These are phyloP conservation scores for Citeromyces hawaiiensis DNA, from an alignment of 1,139 yeast species.

Conservation along the genomic window DNA sequence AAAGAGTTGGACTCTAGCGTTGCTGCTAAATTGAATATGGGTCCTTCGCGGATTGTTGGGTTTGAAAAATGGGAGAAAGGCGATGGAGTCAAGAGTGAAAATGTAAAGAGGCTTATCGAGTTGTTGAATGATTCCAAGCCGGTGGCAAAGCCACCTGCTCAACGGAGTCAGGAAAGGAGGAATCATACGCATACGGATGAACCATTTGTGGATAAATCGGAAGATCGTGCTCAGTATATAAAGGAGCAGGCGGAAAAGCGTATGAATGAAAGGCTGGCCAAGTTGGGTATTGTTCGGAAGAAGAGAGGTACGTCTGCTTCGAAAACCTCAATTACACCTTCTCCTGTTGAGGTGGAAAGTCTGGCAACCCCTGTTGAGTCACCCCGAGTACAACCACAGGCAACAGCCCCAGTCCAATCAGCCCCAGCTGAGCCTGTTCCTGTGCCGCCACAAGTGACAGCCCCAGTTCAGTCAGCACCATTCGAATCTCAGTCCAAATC, in stretches of 20 bases:
- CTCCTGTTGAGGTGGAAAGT: too few relatives aligned
- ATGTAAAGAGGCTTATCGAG: slow-evolving; percentile 52
- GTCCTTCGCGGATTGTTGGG: slow-evolving; percentile 36
- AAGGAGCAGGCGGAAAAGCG: slow-evolving; percentile 86
- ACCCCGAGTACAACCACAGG: too few relatives aligned
- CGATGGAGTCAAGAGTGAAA: slow-evolving; percentile 51
- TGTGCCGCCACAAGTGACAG: too few relatives aligned
- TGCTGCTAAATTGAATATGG: slow-evolving; percentile 26
- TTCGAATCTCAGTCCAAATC: too few relatives aligned
- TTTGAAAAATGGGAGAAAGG: slow-evolving; percentile 79
- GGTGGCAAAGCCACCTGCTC: slow-evolving; percentile 4
- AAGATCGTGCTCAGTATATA: slow-evolving; percentile 70
- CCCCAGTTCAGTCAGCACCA: too few relatives aligned
- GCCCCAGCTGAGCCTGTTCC: too few relatives aligned
- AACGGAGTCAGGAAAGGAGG: slow-evolving; percentile 3
- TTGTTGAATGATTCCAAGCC: slow-evolving; percentile 27
- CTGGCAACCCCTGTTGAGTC: too few relatives aligned
- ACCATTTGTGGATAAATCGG: slow-evolving; percentile 12
- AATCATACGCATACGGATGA: not conserved
- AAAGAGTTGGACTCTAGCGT: slow-evolving; percentile 59
- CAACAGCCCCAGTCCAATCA: too few relatives aligned
- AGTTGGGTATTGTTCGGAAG: slow-evolving; percentile 54
- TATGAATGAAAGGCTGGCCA: slow-evolving; percentile 83
- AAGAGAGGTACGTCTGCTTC: slow-evolving; percentile 6
- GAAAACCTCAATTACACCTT: too few relatives aligned